phyloP scores from a whole-genome alignment of 148 eudicot genomes.

The Fallopia convolvulus region DNA sequence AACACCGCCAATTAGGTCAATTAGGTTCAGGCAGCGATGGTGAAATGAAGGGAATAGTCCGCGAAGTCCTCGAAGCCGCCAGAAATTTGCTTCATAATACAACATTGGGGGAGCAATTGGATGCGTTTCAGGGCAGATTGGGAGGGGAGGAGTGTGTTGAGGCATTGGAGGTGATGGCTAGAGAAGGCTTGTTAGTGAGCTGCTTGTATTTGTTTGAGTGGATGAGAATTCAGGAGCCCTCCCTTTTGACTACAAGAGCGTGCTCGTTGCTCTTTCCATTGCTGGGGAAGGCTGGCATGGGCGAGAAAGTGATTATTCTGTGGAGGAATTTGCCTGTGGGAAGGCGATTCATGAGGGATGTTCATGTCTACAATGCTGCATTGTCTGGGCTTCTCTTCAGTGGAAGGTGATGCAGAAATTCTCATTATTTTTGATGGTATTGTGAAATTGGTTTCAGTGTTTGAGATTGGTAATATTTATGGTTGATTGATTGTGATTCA shows the following conservation, averaged over 20 bases:
- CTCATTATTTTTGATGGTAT: not conserved
- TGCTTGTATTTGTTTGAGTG: conserved; percentile 89
- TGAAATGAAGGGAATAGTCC: conserved; percentile 34
- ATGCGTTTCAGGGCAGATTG: conserved; percentile 48
- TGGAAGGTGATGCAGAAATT: conserved; percentile 46
- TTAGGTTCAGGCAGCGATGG: not conserved
- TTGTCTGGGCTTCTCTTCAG: conserved; percentile 58
- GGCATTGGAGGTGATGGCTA: conserved; percentile 52
- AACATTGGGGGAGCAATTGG: conserved; percentile 62
- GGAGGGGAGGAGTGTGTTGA: conserved; percentile 56
- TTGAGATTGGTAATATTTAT: not conserved
- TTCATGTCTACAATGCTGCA: conserved; percentile 82
- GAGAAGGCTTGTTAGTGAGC: conserved; percentile 45
- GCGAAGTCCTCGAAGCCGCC: conserved; percentile 43
- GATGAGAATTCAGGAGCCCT: conserved; percentile 79
- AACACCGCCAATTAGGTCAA: conserved; percentile 1
- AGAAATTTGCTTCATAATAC: conserved; percentile 55
- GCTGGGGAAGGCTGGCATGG: conserved; percentile 61
- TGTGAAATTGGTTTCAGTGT: not conserved
- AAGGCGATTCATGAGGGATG: conserved; percentile 50
- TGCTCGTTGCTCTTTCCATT: conserved; percentile 65
- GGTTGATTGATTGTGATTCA: not conserved
- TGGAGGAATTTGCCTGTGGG: conserved; percentile 57
- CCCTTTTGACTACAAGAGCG: conserved; percentile 48
- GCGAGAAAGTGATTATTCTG: conserved; percentile 59